Evolutionary conservation across 2,329 filamentous ascomycete species (phyloP), one percentile per base, ranked within the genome.

Genomic region (Hymenotorrendiella dingleyae): DNA sequence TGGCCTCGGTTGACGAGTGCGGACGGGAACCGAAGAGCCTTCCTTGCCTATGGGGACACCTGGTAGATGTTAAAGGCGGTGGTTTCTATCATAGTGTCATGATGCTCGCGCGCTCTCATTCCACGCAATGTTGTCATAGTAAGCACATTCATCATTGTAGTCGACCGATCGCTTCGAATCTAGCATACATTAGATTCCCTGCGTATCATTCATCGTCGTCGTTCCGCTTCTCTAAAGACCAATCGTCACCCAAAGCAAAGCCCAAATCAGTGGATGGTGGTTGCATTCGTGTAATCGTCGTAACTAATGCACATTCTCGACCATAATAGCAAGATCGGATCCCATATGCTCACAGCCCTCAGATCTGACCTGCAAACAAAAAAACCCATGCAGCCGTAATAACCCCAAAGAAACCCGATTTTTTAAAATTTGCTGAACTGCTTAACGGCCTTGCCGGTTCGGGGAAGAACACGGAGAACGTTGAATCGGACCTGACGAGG

Each of bases 401-500:
- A 56, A 52, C 47, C 54, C 59, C 57, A 53, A 45, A 54, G 53
- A 48, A 56, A 58, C 55, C 49, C 46, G 50, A 50, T 52, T 83
- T 40, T 30, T 34, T 95, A 98, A 80, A 98, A 98, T 82, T 98
- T 98, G 79, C 72, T 78, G 83, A 98, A 98, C 71, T 82, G 73
- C 89, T 98, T 98, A 72, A 96, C 89, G 64, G 81, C 74, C 84
- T 96, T 96, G 75, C 90, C 88, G 64, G 88, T 95, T 76, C 90
- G 84, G 74, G 91, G 91, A 65, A 97, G 86, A 64, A 98, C 93
- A 67, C 93, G 90, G 69, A 98, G 87, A 69, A 96, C 90, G 79
- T 98, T 98, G 87, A 98, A 98, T 69, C 93, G 93, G 68, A 95
- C 86, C 89, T 94, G n/a, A n/a, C n/a, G n/a, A n/a, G n/a, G n/a